phyloP scores from a whole-genome alignment of 495 filamentous ascomycete species.

The Xylaria scruposa region DNA sequence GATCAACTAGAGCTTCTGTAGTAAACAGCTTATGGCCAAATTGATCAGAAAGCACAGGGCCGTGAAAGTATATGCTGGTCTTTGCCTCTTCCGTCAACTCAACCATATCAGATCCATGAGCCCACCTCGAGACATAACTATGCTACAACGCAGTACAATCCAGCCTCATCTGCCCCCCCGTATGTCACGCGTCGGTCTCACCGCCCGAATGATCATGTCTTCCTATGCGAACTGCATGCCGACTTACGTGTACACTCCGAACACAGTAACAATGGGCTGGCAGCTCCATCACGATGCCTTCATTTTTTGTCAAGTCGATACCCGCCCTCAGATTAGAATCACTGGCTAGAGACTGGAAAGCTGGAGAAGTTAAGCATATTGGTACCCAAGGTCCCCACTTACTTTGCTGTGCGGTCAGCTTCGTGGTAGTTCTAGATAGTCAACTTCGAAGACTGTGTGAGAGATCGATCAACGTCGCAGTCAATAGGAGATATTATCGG shows the following conservation, averaged over 20 bases:
- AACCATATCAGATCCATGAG: conserved; percentile 15
- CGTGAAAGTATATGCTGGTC: conserved; percentile 20
- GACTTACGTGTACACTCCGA: conserved; percentile 28
- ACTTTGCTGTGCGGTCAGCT: neutral
- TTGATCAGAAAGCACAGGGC: conserved; percentile 15
- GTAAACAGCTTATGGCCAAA: conserved; percentile 14
- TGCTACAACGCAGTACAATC: conserved; percentile 20
- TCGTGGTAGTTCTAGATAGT: conserved; percentile 9
- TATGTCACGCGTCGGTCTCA: conserved; percentile 30
- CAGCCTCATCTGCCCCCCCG: conserved; percentile 22
- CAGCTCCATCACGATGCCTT: conserved; percentile 32
- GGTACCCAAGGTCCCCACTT: conserved; percentile 26
- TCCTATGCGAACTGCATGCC: conserved; percentile 33
- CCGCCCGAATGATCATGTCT: conserved; percentile 26
- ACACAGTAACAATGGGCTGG: conserved; percentile 20
- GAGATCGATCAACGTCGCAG: neutral
- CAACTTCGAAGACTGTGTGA: conserved; percentile 16
- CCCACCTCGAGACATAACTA: conserved; percentile 15
- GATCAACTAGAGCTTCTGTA: conserved; percentile 20
- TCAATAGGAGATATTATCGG: conserved; percentile 13
- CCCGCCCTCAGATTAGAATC: neutral
- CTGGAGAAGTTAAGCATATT: conserved; percentile 18
- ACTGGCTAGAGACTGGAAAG: conserved; percentile 11
- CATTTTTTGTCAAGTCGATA: conserved; percentile 24
- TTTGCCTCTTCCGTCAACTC: conserved; percentile 24